These are phyloP conservation scores for Globisporangium abappressorium DNA, from an alignment of 352 stramenopile species.

Conservation along the genomic window DNA sequence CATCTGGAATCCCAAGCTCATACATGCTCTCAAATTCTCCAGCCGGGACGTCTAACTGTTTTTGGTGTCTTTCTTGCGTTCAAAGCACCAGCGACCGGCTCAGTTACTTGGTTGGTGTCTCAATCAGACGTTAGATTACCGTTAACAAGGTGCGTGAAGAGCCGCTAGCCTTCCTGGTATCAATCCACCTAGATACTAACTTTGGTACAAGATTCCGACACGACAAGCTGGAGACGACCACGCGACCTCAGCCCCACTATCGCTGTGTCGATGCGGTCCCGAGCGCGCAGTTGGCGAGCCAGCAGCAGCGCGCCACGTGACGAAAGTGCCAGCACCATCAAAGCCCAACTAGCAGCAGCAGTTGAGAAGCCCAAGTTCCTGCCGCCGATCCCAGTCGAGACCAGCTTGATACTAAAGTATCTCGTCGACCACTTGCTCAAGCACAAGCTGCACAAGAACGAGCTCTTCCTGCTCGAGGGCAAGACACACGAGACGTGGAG, in stretches of 20 bases:
- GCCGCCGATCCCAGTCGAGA: slow-evolving; percentile 19
- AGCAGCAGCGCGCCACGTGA: background rate
- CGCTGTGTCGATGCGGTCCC: background rate
- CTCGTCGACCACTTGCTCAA: slow-evolving; percentile 31
- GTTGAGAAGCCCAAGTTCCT: slow-evolving; percentile 10
- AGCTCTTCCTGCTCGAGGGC: slow-evolving; percentile 28
- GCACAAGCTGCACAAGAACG: slow-evolving; percentile 37
- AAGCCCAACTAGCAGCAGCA: background rate
- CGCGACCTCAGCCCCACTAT: too few relatives aligned
- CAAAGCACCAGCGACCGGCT: background rate
- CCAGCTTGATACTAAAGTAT: slow-evolving; percentile 26
- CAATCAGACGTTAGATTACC: background rate
- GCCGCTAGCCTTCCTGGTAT: background rate
- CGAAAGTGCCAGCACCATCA: background rate
- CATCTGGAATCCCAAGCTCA: too few relatives aligned
- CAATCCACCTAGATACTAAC: background rate
- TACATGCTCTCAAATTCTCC: too few relatives aligned
- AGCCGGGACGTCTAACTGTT: too few relatives aligned
- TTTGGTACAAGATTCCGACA: too few relatives aligned
- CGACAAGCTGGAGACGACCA: too few relatives aligned
- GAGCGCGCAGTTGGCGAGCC: slow-evolving; percentile 5
- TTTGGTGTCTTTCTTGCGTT: background rate
- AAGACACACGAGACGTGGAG: slow-evolving; percentile 20
- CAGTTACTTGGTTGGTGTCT: too few relatives aligned
- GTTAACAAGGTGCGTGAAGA: background rate